These are phyloP conservation scores for Aspergillus persii DNA, from an alignment of 2,329 filamentous ascomycete genomes.

Conservation along the genomic window DNA sequence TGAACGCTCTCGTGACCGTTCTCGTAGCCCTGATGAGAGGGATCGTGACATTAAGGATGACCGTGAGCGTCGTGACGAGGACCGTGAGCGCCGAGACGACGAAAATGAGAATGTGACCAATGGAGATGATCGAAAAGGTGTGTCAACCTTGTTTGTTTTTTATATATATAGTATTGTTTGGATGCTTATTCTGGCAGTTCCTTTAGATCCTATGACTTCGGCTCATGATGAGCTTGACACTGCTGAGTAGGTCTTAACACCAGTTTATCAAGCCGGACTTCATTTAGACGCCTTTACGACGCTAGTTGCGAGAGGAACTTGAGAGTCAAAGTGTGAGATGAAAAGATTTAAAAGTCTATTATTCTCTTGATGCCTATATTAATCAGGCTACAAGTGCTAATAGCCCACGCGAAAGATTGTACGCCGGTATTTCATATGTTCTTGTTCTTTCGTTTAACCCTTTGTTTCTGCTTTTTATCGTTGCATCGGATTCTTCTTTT, in stretches of 20 bases:
- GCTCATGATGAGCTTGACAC: constrained; percentile 94
- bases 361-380: not conserved
- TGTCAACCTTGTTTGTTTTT: constrained; percentile 11
- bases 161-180: not conserved
- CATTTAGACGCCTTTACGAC: not conserved
- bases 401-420: not conserved
- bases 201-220: constrained; percentile 74
- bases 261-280: constrained; percentile 6
- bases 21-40: constrained; percentile 65
- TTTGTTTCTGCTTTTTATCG: constrained; percentile 8
- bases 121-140: constrained; percentile 89
- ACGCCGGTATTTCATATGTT: constrained; percentile 5
- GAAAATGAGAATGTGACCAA: constrained; percentile 75
- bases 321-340: not conserved
- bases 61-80: constrained; percentile 52
- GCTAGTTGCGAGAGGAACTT: not conserved
- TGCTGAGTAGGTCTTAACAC: constrained; percentile 63
- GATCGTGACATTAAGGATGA: constrained; percentile 49
- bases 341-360: not conserved
- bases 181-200: constrained; percentile 34
- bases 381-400: not conserved
- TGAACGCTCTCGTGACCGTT: constrained; percentile 68
- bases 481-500: constrained; percentile 4
- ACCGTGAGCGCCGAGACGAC: constrained; percentile 67
- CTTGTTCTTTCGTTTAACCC: not conserved